Base-by-base conservation (phyloP, 306 rosid genomes). In the Rosa lucieae region DNA sequence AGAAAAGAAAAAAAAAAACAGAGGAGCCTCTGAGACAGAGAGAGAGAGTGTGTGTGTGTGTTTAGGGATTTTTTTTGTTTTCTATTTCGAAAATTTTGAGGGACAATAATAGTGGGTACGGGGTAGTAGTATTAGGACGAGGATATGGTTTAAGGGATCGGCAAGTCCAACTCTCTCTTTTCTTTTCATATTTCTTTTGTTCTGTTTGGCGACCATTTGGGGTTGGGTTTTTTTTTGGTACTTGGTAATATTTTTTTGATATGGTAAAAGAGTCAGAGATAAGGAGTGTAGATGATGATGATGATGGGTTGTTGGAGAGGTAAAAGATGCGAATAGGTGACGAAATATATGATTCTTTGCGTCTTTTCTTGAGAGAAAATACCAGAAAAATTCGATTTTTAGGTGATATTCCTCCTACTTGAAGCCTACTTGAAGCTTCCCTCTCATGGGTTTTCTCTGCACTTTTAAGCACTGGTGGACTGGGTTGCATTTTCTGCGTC, bases 321-420 rank as follows among this genome's bases (percentile, higher is more conserved):
- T 37, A 63, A 49, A 37, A 26, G 68, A 80, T 73, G 89, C 74
- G 89, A 82, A 61, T 86, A 82, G 75, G 78, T 87, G 78, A 79
- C 84, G 79, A 78, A 79, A 80, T 15, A 6, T 29, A 6, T 29
- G 84, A 88, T 92, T 92, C 94, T 72, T 78, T 78, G 80, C 26
- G 81, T 90, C 90, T 87, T 94, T 59, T 83, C 81, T 5, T 78
- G 81, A 83, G 88, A 88, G 96, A 73, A 29, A 29, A 87, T 86
- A 52, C 73, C 79, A 67, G 73, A 82, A 85, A 85, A 84, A 56
- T 26, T 84, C 77, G 56, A 67, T 81, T 81, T 89, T 78, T 63
- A 26, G 56, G 82, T 72, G 83, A 82, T 86, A 66, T 78, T 52
- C 63, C 13, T 40, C 58, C 35, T 35, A 40, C 32, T 8, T 23